Evolutionary conservation across 257 asterid species (phyloP).

Genomic region (Lycium ferocissimum): DNA sequence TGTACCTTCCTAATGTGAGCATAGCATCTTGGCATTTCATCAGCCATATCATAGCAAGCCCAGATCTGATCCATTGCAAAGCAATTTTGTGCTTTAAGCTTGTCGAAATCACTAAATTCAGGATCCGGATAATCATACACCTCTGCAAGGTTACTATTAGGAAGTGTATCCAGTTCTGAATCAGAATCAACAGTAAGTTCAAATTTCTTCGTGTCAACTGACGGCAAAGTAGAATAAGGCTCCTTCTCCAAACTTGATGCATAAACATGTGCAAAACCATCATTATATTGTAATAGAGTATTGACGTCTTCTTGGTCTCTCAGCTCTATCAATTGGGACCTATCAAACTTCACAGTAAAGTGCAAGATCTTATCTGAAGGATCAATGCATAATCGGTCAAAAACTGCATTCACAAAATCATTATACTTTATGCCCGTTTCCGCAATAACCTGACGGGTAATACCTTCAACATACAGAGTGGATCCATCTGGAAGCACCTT

Average conservation of each 20-base stretch:
- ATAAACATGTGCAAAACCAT: slow-evolving; percentile 28
- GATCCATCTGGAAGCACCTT: slow-evolving; percentile 26
- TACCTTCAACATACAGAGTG: not conserved
- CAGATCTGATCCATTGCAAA: slow-evolving; percentile 67
- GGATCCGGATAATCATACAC: slow-evolving; percentile 52
- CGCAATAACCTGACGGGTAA: slow-evolving; percentile 3
- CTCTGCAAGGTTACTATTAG: slow-evolving; percentile 24
- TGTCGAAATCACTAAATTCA: slow-evolving; percentile 73
- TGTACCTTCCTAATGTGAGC: slow-evolving; percentile 59
- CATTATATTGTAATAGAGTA: slow-evolving; percentile 22
- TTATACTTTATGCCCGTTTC: not conserved
- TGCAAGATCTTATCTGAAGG: slow-evolving; percentile 14
- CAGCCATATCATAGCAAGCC: slow-evolving; percentile 71
- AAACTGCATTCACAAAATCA: slow-evolving; percentile 11
- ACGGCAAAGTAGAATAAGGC: not conserved
- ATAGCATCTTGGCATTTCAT: slow-evolving; percentile 80
- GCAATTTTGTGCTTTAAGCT: slow-evolving; percentile 43
- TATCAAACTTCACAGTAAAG: slow-evolving; percentile 26
- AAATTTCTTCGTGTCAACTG: slow-evolving; percentile 30
- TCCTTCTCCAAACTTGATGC: slow-evolving; percentile 18
- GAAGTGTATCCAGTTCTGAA: slow-evolving; percentile 36
- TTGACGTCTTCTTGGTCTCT: slow-evolving; percentile 31
- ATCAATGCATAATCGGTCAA: not conserved
- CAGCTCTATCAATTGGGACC: slow-evolving; percentile 31
- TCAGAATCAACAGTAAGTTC: slow-evolving; percentile 52